Evolutionary conservation across 2,329 filamentous ascomycete genomes (phyloP).

Genomic region (Phialophora macrospora): DNA sequence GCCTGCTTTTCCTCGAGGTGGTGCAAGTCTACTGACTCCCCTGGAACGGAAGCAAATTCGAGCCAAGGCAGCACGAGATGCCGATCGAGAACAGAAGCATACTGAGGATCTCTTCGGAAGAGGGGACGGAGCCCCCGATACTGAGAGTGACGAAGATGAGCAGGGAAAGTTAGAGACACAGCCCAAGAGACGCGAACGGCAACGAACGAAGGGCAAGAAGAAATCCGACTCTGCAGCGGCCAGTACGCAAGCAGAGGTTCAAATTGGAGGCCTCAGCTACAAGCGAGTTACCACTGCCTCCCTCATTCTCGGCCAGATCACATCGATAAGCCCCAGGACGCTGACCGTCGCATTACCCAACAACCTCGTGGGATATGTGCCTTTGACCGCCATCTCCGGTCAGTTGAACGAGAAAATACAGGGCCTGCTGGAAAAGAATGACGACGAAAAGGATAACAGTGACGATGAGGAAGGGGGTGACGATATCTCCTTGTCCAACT

Average conservation of each 20-base stretch:
- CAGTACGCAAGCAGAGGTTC: slow-evolving; percentile 46
- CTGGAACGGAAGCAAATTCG: slow-evolving; percentile 96
- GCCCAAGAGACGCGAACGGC: slow-evolving; percentile 39
- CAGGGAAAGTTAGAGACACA: slow-evolving; percentile 48
- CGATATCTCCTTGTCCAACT: slow-evolving; percentile 71
- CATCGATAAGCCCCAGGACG: slow-evolving; percentile 77
- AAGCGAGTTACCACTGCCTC: slow-evolving; percentile 88
- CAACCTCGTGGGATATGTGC: slow-evolving; percentile 86
- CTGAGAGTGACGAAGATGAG: slow-evolving; percentile 39
- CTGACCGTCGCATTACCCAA: slow-evolving; percentile 86
- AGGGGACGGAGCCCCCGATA: slow-evolving; percentile 42
- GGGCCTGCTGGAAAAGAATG: slow-evolving; percentile 64
- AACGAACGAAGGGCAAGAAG: slow-evolving; percentile 56
- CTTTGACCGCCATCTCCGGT: slow-evolving; percentile 89
- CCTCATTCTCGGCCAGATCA: slow-evolving; percentile 83
- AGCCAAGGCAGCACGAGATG: slow-evolving; percentile 89
- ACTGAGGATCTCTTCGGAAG: slow-evolving; percentile 35
- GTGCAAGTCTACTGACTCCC: slow-evolving; percentile 85
- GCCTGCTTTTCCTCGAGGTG: slow-evolving; percentile 87
- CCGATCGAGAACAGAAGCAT: slow-evolving; percentile 77
- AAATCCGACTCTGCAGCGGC: slow-evolving; percentile 57
- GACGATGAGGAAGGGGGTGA: slow-evolving; percentile 54
- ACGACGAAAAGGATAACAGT: slow-evolving; percentile 61
- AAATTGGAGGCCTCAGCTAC: slow-evolving; percentile 85
- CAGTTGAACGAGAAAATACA: slow-evolving; percentile 77